Percentiles rank a stretch among this genome's conserved stretches.
Evolutionary conservation across 176 grass and related monocot genomes (phyloP).

Genomic region (Aegilops longissima): DNA sequence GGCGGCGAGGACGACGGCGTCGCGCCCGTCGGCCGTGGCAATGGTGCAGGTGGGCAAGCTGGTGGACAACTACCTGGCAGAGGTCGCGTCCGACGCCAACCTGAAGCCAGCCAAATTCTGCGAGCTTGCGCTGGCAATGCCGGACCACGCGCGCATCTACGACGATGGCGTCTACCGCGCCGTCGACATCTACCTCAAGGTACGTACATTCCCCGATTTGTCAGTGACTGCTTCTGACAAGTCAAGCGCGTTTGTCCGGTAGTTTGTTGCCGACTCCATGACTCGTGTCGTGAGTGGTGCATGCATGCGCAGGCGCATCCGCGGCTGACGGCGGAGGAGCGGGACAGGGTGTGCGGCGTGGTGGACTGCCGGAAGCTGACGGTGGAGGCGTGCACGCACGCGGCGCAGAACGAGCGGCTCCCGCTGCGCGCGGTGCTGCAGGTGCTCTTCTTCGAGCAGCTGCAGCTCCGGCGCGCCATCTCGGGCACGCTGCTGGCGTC

Average conservation of each 20-base stretch:
- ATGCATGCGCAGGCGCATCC: too few relatives aligned
- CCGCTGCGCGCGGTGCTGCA: conserved; percentile 76
- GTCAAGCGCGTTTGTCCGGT: background rate
- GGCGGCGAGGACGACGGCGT: background rate
- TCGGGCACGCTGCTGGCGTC: too few relatives aligned
- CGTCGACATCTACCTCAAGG: conserved; percentile 84
- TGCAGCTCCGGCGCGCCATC: background rate
- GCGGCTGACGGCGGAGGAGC: too few relatives aligned
- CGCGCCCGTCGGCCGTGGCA: conserved; percentile 28
- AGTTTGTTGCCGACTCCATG: background rate
- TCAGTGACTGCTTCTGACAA: too few relatives aligned
- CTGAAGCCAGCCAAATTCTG: conserved; percentile 74
- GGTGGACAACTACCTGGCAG: conserved; percentile 79
- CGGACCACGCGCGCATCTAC: conserved; percentile 70
- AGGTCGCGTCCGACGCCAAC: conserved; percentile 81
- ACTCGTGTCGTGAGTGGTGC: background rate
- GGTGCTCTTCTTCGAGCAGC: conserved; percentile 85
- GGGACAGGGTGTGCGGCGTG: too few relatives aligned
- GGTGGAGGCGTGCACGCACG: conserved; percentile 71
- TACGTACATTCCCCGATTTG: background rate
- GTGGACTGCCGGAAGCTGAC: conserved; percentile 45
- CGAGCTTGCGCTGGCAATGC: conserved; percentile 61
- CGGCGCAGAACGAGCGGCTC: conserved; percentile 70
- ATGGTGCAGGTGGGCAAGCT: conserved; percentile 81
- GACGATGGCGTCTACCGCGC: conserved; percentile 85